These are phyloP conservation scores for Haplographium delicatum DNA, from an alignment of 495 filamentous ascomycete species.

Conservation along the genomic window DNA sequence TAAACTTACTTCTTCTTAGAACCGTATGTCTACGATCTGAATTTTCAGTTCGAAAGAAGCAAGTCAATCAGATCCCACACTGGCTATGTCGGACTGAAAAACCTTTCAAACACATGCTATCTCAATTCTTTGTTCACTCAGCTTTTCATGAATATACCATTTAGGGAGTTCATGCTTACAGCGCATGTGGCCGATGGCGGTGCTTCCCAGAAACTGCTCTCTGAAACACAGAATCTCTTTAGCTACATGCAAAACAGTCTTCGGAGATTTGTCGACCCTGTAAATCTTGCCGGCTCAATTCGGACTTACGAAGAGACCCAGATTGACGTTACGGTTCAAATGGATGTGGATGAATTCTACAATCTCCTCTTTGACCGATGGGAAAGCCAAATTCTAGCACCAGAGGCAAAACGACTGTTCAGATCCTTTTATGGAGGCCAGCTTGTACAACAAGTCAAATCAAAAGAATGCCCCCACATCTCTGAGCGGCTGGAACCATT, in stretches of 20 bases:
- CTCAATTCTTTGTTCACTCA: constrained; percentile 94
- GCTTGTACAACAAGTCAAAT: constrained; percentile 90
- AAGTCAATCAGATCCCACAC: constrained; percentile 67
- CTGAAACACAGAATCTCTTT: constrained; percentile 76
- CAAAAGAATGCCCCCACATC: constrained; percentile 89
- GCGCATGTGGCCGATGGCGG: constrained; percentile 48
- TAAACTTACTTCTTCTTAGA: constrained; percentile 19
- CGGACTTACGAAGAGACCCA: constrained; percentile 75
- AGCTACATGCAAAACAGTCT: constrained; percentile 78
- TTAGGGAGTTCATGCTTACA: constrained; percentile 78
- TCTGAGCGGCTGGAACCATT: constrained; percentile 88
- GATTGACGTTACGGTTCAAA: constrained; percentile 87
- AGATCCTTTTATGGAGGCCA: constrained; percentile 87
- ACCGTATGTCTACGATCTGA: constrained; percentile 48
- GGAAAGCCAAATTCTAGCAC: constrained; percentile 72
- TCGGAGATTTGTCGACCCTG: constrained; percentile 65
- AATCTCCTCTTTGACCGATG: constrained; percentile 87
- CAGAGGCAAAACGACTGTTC: constrained; percentile 67
- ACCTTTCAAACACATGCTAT: constrained; percentile 96
- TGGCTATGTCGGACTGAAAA: constrained; percentile 78
- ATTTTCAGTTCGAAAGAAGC: constrained; percentile 55
- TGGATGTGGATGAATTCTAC: constrained; percentile 99
- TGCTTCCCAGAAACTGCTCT: constrained; percentile 61
- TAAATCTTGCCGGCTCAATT: constrained; percentile 66
- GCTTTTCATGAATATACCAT: constrained; percentile 92